Evolutionary conservation across 176 grass and related monocot species (phyloP), one percentile per base, ranked within the genome.

Genomic region (Triticum monococcum): DNA sequence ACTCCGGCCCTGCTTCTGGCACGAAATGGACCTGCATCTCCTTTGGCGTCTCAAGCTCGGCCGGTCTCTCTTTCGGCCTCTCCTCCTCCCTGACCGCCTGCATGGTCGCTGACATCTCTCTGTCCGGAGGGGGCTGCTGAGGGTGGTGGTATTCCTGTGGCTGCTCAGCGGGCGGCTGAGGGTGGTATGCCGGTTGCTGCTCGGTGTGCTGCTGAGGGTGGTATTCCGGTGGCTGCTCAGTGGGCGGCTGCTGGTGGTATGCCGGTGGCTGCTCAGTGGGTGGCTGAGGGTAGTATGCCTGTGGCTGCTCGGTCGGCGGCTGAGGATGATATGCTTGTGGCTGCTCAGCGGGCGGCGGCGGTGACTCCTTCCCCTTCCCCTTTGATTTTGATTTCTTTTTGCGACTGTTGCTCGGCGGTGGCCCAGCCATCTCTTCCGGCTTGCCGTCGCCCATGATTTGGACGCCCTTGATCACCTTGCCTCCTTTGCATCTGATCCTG

Each of bases 401-500:
- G 50, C 72, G 80, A 2, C 1, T 60, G 12, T 45, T 77, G n/a
- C 10, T 2, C 0, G 74, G 4, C 13, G 33, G 60, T 62, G 60
- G 74, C 12, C 64, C 81, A 0, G 14, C 26, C 88, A 87, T 79
- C 5, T 56, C 22, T 4, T n/a, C 46, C 33, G 83, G 83, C 70
- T 68, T 68, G 38, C 28, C 78, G 41, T 23, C 50, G 8, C 74
- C 81, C 33, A 83, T 45, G 85, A 93, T 92, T 26, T 78, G 35
- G 28, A 91, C 30, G 59, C 79, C 83, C 57, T 68, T 83, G n/a
- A 94, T 85, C 37, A 92, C 77, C 85, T 87, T 97, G 72, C 90
- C 70, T 52, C 83, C 90, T 79, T 86, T 86, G 90, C 88, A 94
- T 7, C 66, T 64, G 66, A 97, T 77, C 89, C 89, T 92, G 12